These are phyloP conservation scores for Phytophthora pseudosyringae DNA, from an alignment of 352 stramenopile species.

Conservation along the genomic window DNA sequence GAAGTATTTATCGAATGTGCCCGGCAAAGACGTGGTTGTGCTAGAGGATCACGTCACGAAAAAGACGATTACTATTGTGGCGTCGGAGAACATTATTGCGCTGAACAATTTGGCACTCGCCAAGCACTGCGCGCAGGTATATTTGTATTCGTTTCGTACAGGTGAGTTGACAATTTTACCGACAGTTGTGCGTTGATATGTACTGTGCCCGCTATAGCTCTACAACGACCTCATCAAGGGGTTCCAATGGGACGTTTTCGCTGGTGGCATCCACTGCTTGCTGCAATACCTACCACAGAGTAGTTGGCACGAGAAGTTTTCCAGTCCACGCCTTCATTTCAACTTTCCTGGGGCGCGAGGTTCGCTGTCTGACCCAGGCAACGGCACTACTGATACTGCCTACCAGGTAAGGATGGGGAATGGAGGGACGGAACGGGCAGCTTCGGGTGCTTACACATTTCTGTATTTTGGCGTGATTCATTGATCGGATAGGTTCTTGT, in stretches of 20 bases:
- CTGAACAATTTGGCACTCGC: slow-evolving; percentile 75
- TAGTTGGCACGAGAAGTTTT: slow-evolving; percentile 68
- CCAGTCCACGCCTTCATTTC: slow-evolving; percentile 75
- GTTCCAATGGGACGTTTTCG: slow-evolving; percentile 88
- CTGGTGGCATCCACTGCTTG: slow-evolving; percentile 81
- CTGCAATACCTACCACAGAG: slow-evolving; percentile 80
- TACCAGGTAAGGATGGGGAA: slow-evolving; percentile 55
- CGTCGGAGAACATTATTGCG: slow-evolving; percentile 76
- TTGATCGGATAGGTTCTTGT: slow-evolving; percentile 55
- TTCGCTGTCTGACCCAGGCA: slow-evolving; percentile 65
- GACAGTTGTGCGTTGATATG: slow-evolving; percentile 17
- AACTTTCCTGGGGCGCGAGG: slow-evolving; percentile 78
- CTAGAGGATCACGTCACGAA: slow-evolving; percentile 75
- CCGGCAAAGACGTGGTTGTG: slow-evolving; percentile 68
- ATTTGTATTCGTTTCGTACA: slow-evolving; percentile 6
- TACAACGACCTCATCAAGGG: slow-evolving; percentile 82
- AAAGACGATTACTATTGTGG: slow-evolving; percentile 69
- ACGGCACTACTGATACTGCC: slow-evolving; percentile 80
- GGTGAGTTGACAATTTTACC: neutral
- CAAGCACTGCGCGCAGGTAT: slow-evolving; percentile 72
- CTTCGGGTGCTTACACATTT: slow-evolving; percentile 1
- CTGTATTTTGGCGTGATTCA: slow-evolving; percentile 6
- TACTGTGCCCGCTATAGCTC: slow-evolving; percentile 41
- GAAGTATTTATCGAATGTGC: slow-evolving; percentile 65
- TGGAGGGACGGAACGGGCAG: neutral